Base-by-base conservation (phyloP, 1,284 basidiomycete species). In the Apiotrichum akiyoshidainum region DNA sequence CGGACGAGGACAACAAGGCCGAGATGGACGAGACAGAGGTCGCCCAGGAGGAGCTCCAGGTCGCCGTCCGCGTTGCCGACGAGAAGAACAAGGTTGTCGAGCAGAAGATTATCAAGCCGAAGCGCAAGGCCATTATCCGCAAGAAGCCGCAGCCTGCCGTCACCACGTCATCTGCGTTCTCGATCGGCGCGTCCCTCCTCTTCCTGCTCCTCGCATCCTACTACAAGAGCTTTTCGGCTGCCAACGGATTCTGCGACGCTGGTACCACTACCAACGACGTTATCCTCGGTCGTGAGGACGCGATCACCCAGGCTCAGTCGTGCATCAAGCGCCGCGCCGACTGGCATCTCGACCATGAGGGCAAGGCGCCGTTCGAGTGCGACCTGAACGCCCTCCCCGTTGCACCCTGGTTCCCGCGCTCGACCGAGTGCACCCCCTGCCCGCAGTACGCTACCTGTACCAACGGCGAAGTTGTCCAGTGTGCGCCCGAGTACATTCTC, bases 181-280 rank as follows among this genome's bases (percentile, higher is more conserved):
- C 59, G 47, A 81, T 81, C 17, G 56, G 82, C 16, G 69, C 78
- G 52, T 64, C 78, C 31, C 77, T 80, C 17, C 74, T 81, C 63
- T 68, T 82, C 42, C 72, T 81, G 42, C 73, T 80, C 64, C 79
- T 82, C 33, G n/a, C 70, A 14, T 65, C 64, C 8, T 70, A 78
- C 54, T 81, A 73, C 69, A 77, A 77, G 45, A 64, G 71, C 7
- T 83, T 88, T 61, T 91, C 89, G 6, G 77, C 86, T 0, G 74
- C 81, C 2, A 85, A 92, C 65, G 92, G 93, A 0, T 96, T 85
- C 79, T 96, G 92, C 75, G 87, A 92, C 67, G 77, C 85, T 12
- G 85, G 82, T 9, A 82, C 77, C 49, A 76, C 78, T 46, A 87
- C 86, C 19, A 96, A 91, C 75, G 75, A 74, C 17, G 78, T 82